Base-by-base conservation (phyloP, 2,329 filamentous ascomycete species). In the Xylariaceae sp. region DNA sequence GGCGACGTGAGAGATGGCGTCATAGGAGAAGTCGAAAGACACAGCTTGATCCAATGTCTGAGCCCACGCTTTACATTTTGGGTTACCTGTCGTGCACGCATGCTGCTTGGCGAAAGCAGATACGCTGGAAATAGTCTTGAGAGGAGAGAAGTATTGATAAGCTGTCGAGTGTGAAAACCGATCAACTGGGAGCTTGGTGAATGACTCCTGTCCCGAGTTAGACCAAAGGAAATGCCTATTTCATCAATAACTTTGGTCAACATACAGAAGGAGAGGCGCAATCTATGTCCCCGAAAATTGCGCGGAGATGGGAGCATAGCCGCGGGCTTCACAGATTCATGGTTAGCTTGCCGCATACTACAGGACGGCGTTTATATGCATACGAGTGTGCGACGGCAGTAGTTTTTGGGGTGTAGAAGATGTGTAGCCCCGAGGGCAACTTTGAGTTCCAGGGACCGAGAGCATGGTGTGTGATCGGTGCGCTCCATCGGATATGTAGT, bases 401-500 rank as follows among this genome's bases (percentile, higher is more conserved):
- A 42, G 57, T 58, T 9, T 61, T 66, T 0, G 88, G 87, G 0
- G 87, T 88, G 66, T 86, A 91, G 62, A 88, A 88, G 22, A 91
- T 75, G 73, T 97, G 91, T 18, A 97, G 73, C 2, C 93, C 93
- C 0, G 92, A 86, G 2, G 90, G 84, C 13, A 91, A 70, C 53
- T 88, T 82, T 47, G 90, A 90, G 41, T 82, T 75, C 63, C 94
- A 87, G 1, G 92, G 92, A 38, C 85, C 78, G 42, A 86, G 73
- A 1, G 80, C 74, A 38, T 80, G 73, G 66, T 86, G 86, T 1
- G 77, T 63, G 6, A 65, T 62, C 2, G 82, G 73, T 13, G 84
- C 82, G n/a, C 82, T 79, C 89, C 91, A 96, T 66, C 88, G 83
- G 53, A 97, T 74, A 69, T 93, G 88, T 40, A 97, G 73, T 68